A percentile compares a stretch with the other conserved stretches of the same genome.
Evolutionary conservation across 2,329 filamentous ascomycete species (phyloP).

Genomic region (Dactylonectria macrodidyma): DNA sequence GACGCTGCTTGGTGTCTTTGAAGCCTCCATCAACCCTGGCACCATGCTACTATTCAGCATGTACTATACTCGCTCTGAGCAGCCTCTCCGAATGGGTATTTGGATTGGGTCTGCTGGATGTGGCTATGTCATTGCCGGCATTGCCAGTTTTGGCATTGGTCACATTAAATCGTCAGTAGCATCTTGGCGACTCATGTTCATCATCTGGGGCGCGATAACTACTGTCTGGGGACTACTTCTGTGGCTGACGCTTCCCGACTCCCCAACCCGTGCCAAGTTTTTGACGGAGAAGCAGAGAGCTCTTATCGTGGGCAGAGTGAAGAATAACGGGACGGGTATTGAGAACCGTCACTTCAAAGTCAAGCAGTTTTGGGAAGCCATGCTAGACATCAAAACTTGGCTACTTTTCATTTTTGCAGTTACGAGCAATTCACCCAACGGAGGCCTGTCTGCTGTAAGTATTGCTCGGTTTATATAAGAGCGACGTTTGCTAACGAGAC

Average conservation of each 20-base stretch:
- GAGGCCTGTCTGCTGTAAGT: conserved; percentile 54
- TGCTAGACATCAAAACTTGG: conserved; percentile 71
- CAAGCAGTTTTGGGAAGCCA: conserved; percentile 63
- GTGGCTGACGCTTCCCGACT: conserved; percentile 67
- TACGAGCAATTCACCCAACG: conserved; percentile 69
- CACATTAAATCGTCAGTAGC: conserved; percentile 33
- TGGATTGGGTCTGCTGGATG: conserved; percentile 38
- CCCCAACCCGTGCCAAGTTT: conserved; percentile 65
- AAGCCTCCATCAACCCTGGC: conserved; percentile 33
- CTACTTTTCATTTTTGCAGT: conserved; percentile 68
- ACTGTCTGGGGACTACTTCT: conserved; percentile 68
- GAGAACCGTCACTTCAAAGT: conserved; percentile 67
- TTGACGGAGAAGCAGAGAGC: conserved; percentile 61
- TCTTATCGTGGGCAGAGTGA: conserved; percentile 64
- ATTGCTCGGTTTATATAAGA: accelerated
- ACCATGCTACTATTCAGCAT: conserved; percentile 40
- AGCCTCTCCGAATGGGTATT: conserved; percentile 38
- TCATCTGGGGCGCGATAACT: conserved; percentile 45
- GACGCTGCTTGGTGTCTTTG: conserved; percentile 33
- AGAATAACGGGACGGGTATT: conserved; percentile 65
- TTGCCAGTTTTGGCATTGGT: conserved; percentile 40
- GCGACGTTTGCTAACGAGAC: conserved; percentile 27
- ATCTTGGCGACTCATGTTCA: conserved; percentile 33
- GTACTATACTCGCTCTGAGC: conserved; percentile 40
- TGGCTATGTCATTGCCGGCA: conserved; percentile 39